Percentiles rank a stretch among this genome's conserved stretches.
Conservation (phyloP, 164 flowering plant genomes). For the Berberis vulgaris region DNA sequence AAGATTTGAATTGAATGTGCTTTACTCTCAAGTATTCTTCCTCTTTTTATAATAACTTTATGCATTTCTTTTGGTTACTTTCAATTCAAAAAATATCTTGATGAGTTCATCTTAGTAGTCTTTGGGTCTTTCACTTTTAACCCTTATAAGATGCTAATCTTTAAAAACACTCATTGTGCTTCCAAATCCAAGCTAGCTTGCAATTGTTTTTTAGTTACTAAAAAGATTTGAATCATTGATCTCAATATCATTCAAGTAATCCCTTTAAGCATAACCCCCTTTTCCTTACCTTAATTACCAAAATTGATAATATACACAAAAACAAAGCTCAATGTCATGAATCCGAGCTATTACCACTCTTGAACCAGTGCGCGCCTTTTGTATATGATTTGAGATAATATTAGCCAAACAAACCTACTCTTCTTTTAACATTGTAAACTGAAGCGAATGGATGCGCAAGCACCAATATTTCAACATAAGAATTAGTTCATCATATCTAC, state of each 20-base stretch:
- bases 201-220: slow-evolving; percentile 6
- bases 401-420: no score
- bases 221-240: slow-evolving; percentile 8
- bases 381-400: no score
- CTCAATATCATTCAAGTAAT: not conserved
- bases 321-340: no score
- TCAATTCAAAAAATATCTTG: slow-evolving; percentile 4
- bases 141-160: slow-evolving; percentile 15
- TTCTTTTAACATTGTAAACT: no score
- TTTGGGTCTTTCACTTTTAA: not conserved
- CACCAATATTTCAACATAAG: no score
- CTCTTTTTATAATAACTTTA: slow-evolving; percentile 6
- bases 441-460: no score
- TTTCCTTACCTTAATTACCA: no score
- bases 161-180: slow-evolving; percentile 11
- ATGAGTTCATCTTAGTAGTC: not conserved
- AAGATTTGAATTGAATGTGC: slow-evolving; percentile 11
- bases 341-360: no score
- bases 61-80: slow-evolving; percentile 9
- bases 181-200: slow-evolving; percentile 6
- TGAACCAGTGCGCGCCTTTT: no score
- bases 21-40: slow-evolving; percentile 16
- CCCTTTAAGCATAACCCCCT: no score
- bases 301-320: no score
- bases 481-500: no score